Evolutionary conservation across 2,329 filamentous ascomycete species (phyloP).

Genomic region (Paraphoma sp.): DNA sequence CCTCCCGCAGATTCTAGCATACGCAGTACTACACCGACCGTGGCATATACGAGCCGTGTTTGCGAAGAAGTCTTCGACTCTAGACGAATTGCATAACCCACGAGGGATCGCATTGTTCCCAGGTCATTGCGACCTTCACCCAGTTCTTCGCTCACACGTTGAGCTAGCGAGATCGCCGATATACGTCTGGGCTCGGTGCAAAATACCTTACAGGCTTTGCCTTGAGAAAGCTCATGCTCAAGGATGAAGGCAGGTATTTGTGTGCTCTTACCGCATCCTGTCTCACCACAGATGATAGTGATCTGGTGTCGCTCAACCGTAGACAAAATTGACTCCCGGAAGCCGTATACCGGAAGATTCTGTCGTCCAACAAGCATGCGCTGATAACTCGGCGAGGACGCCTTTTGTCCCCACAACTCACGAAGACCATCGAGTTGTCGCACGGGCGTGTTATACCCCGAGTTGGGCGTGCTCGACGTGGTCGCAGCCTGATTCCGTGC

Average conservation of each 20-base stretch:
- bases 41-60: slow-evolving; percentile 89
- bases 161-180: slow-evolving; percentile 91
- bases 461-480: slow-evolving; percentile 34
- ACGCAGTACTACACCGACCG: slow-evolving; percentile 89
- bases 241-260: slow-evolving; percentile 95
- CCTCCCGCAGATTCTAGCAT: slow-evolving; percentile 93
- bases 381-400: slow-evolving; percentile 66
- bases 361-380: slow-evolving; percentile 79
- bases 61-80: slow-evolving; percentile 85
- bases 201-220: slow-evolving; percentile 86
- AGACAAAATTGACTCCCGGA: slow-evolving; percentile 77
- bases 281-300: slow-evolving; percentile 94
- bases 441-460: slow-evolving; percentile 37
- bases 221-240: slow-evolving; percentile 83
- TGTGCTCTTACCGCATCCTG: slow-evolving; percentile 95
- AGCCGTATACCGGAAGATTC: slow-evolving; percentile 89
- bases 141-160: slow-evolving; percentile 91
- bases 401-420: slow-evolving; percentile 61
- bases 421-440: slow-evolving; percentile 51
- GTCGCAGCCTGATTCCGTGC: slow-evolving; percentile 44
- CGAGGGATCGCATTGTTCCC: slow-evolving; percentile 80
- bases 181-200: slow-evolving; percentile 96
- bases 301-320: slow-evolving; percentile 82
- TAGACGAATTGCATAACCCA: slow-evolving; percentile 92
- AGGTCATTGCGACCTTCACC: slow-evolving; percentile 84